phyloP scores from a whole-genome alignment of 2,329 filamentous ascomycete genomes.

The Cryoendolithus antarcticus region DNA sequence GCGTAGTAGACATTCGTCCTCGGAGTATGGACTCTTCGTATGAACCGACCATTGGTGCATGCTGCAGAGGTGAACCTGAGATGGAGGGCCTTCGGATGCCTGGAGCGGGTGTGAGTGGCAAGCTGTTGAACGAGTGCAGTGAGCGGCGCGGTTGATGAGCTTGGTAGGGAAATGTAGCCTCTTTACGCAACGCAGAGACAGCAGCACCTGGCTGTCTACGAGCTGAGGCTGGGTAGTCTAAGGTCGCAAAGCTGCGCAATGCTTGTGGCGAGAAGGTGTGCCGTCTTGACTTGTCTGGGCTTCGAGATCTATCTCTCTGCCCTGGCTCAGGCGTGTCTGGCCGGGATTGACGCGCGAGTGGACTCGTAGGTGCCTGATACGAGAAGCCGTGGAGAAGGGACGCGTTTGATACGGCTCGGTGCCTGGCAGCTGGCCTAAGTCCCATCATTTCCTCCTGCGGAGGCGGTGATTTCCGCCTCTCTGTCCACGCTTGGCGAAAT shows the following conservation, averaged over 20 bases:
- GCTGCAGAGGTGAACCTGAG: constrained; percentile 69
- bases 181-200: constrained; percentile 41
- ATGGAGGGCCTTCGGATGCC: constrained; percentile 56
- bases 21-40: constrained; percentile 95
- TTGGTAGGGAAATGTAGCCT: constrained; percentile 46
- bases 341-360: constrained; percentile 54
- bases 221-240: constrained; percentile 19
- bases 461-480: constrained; percentile 6
- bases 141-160: constrained; percentile 50
- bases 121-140: constrained; percentile 37
- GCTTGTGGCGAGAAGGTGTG: constrained; percentile 59
- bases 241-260: constrained; percentile 35
- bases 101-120: constrained; percentile 34
- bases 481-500: constrained; percentile 14
- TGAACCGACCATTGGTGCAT: constrained; percentile 92
- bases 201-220: constrained; percentile 13
- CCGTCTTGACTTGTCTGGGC: constrained; percentile 46
- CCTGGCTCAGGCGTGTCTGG: constrained; percentile 21
- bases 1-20: constrained; percentile 91
- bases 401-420: constrained; percentile 39
- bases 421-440: constrained; percentile 29
- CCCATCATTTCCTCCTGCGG: constrained; percentile 10
- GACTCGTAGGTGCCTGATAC: constrained; percentile 81
- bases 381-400: constrained; percentile 69
- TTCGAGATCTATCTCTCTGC: constrained; percentile 26